Evolutionary conservation across 805 yeast genomes (phyloP).

Genomic region (Clavispora phyllophila): DNA sequence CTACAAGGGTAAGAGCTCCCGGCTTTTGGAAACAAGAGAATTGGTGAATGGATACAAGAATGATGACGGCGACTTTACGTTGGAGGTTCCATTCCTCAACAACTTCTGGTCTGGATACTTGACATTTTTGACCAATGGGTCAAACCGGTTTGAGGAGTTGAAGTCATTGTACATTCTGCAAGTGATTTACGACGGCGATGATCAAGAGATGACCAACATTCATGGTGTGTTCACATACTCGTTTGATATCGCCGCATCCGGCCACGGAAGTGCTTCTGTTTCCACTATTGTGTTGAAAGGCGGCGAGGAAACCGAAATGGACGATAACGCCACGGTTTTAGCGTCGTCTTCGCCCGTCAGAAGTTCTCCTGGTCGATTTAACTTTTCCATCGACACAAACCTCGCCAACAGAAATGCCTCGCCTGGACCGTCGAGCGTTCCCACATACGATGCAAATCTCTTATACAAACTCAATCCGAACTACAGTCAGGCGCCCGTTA

Average conservation of each 20-base stretch:
- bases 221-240: conserved; percentile 9
- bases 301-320: conserved; percentile 17
- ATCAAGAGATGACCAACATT: conserved; percentile 1
- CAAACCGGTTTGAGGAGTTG: conserved; percentile 11
- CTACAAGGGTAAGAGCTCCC: conserved; percentile 14
- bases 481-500: not conserved
- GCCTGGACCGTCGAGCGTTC: conserved; percentile 31
- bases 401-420: conserved; percentile 1
- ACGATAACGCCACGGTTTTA: conserved; percentile 37
- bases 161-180: conserved; percentile 26
- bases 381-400: conserved; percentile 13
- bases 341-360: conserved; percentile 38
- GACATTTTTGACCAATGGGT: conserved; percentile 30
- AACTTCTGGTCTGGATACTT: conserved; percentile 37
- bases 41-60: conserved; percentile 28
- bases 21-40: conserved; percentile 23
- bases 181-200: conserved; percentile 21
- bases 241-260: conserved; percentile 5
- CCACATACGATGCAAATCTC: conserved; percentile 27
- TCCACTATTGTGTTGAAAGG: conserved; percentile 3
- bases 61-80: conserved; percentile 15
- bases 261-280: conserved; percentile 3
- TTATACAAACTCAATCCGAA: conserved; percentile 7
- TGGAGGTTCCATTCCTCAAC: conserved; percentile 34
- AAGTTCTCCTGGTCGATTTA: conserved; percentile 16